Base-by-base conservation (phyloP, 495 filamentous ascomycete genomes). In the Neurospora terricola region DNA sequence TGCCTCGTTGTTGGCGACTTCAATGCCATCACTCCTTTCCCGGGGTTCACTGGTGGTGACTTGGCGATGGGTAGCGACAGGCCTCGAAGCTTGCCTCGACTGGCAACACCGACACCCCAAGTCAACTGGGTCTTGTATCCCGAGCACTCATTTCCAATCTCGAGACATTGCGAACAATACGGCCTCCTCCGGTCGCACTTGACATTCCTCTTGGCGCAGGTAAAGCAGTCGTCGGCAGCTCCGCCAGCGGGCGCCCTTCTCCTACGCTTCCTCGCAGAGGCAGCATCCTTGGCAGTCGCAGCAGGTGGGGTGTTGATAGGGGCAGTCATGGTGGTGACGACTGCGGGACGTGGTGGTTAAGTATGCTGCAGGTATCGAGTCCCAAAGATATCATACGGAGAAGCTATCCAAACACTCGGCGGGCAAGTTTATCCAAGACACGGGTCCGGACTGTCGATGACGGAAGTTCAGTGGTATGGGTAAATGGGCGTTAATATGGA, bases 71-170 rank as follows among this genome's bases (percentile, higher is more conserved):
- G 96, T 30, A 96, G 84, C 59, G 94, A 92, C 73, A 97, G 82
- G 18, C 96, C 96, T 70, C 96, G 88, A 72, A 99, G 88, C 84
- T 99, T 99, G 73, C 96, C 96, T 75, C 96, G 90, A 80, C 95
- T 98, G 45, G 96, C 96, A 75, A 99, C 96, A 34, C 96, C 96
- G 42, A 99, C 92, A 14, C 95, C 96, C 96, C 96, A 99, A 42
- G 96, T 99, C 84, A 99, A 88, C 69, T 94, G 93, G 27, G 96
- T 98, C 83, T 96, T 96, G 86, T 99, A 99, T 74, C 96, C 96
- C 59, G 93, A 94, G 84, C 96, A 99, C 80, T 97, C 94, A 79
- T 93, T 95, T 72, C 94, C 93, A 73, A 91, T 84, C 72, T 97
- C 94, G 69, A 99, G 87, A 82, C 96, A 99, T 80, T 93, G 94